Percentiles rank a stretch among this genome's conserved stretches.
Evolutionary conservation across 768 basidiomycete genomes (phyloP).

Genomic region (Pulveroboletus sp.): DNA sequence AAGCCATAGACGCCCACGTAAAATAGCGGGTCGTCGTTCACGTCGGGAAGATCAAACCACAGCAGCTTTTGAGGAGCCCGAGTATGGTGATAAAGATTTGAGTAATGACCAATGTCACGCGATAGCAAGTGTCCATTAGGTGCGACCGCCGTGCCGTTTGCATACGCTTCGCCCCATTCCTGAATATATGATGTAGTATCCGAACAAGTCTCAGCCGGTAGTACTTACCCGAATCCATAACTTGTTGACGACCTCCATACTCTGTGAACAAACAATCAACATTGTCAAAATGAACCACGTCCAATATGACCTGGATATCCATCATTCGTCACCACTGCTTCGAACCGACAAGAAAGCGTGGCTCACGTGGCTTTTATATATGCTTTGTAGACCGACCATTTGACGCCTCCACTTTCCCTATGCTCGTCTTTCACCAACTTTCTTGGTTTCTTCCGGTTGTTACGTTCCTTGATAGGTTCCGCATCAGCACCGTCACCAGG

Average conservation of each 20-base stretch:
- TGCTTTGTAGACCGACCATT: slow-evolving; percentile 66
- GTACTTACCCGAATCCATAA: slow-evolving; percentile 28
- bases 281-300: slow-evolving; percentile 23
- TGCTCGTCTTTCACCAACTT: slow-evolving; percentile 83
- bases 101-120: slow-evolving; percentile 14
- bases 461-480: slow-evolving; percentile 2
- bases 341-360: too few relatives aligned
- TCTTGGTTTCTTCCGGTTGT: slow-evolving; percentile 53
- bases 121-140: slow-evolving; percentile 19
- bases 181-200: slow-evolving; percentile 4
- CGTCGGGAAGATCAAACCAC: slow-evolving; percentile 41
- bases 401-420: slow-evolving; percentile 76
- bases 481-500: slow-evolving; percentile 3
- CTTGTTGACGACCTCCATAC: slow-evolving; percentile 28
- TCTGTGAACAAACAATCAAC: slow-evolving; percentile 25
- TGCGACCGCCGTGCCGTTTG: neutral
- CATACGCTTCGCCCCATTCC: slow-evolving; percentile 31
- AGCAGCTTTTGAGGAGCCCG: slow-evolving; percentile 4
- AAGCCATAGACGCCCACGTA: slow-evolving; percentile 67
- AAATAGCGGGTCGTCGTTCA: slow-evolving; percentile 62
- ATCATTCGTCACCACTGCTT: too few relatives aligned
- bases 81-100: slow-evolving; percentile 17
- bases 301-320: slow-evolving; percentile 26
- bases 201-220: neutral
- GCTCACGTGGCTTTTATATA: slow-evolving; percentile 72